Conservation (phyloP, 106 monocot species). For the Apostasia shenzhenica region DNA sequence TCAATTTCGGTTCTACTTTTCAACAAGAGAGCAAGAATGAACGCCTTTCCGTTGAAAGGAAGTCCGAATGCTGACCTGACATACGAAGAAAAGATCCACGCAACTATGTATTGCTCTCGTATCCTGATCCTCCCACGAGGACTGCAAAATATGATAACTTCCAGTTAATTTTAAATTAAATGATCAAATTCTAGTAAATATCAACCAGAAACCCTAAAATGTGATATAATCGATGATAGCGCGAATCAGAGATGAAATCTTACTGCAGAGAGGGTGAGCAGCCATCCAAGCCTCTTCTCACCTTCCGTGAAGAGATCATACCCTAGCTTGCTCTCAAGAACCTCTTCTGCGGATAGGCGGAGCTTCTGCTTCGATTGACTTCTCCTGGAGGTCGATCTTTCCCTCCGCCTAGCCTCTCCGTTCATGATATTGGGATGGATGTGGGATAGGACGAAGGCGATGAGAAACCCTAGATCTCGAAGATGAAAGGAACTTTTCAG, state of each 20-base stretch:
- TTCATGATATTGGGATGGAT: conserved; percentile 20
- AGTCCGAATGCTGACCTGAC: conserved; percentile 45
- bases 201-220: background rate
- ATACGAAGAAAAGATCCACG: conserved; percentile 87
- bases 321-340: conserved; percentile 77
- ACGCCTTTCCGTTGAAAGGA: background rate
- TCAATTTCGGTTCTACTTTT: background rate
- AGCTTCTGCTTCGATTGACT: conserved; percentile 60
- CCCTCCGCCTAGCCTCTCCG: conserved; percentile 37
- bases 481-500: too few species aligned
- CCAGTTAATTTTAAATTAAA: background rate
- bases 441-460: too few species aligned
- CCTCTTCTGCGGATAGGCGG: conserved; percentile 66
- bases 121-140: conserved; percentile 82
- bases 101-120: conserved; percentile 69
- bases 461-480: too few species aligned
- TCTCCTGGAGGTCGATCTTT: conserved; percentile 11
- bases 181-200: background rate
- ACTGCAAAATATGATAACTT: conserved; percentile 29
- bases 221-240: background rate
- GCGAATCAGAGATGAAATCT: background rate
- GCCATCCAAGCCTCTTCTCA: conserved; percentile 90
- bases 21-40: background rate
- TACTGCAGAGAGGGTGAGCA: conserved; percentile 79
- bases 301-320: conserved; percentile 79